phyloP scores from a whole-genome alignment of 2,329 filamentous ascomycete genomes.

The Sporothrix brasiliensis region DNA sequence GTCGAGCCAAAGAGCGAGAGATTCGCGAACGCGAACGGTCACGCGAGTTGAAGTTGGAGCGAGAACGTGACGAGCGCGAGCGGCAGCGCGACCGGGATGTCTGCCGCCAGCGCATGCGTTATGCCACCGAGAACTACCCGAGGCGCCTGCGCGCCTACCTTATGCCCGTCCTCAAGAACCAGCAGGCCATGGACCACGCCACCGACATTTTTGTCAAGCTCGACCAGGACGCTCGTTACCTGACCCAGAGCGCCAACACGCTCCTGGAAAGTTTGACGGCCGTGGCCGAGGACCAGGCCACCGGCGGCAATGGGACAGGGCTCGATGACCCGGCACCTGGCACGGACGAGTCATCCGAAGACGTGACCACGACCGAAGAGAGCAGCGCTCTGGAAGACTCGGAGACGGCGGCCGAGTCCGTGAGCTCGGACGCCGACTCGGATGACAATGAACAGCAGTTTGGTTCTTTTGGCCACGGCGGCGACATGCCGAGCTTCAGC shows the following conservation, averaged over 20 bases:
- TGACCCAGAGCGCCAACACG: conserved; percentile 32
- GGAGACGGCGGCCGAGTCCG: conserved; percentile 31
- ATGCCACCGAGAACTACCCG: conserved; percentile 31
- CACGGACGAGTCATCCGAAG: conserved; percentile 22
- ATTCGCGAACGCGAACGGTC: background rate
- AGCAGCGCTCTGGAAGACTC: conserved; percentile 32
- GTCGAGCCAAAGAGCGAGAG: conserved; percentile 5
- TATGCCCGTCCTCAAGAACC: conserved; percentile 33
- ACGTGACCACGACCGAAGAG: conserved; percentile 30
- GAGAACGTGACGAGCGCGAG: conserved; percentile 20
- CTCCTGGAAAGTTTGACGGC: conserved; percentile 34
- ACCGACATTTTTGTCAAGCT: conserved; percentile 35
- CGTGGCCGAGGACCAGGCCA: conserved; percentile 31
- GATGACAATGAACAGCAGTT: conserved; percentile 29
- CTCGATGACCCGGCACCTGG: conserved; percentile 29
- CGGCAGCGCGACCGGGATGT: conserved; percentile 25
- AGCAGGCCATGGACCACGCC: conserved; percentile 34
- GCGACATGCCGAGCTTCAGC: conserved; percentile 18
- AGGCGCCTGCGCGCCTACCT: conserved; percentile 34
- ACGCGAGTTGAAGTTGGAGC: background rate
- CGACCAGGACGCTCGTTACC: conserved; percentile 35
- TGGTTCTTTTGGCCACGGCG: conserved; percentile 19
- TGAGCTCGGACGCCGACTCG: conserved; percentile 21
- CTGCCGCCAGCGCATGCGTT: conserved; percentile 31
- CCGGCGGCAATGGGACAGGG: conserved; percentile 26